Evolutionary conservation across 2,329 filamentous ascomycete genomes (phyloP), one percentile per base, ranked within the genome.

Genomic region (Stemphylium lycopersici): DNA sequence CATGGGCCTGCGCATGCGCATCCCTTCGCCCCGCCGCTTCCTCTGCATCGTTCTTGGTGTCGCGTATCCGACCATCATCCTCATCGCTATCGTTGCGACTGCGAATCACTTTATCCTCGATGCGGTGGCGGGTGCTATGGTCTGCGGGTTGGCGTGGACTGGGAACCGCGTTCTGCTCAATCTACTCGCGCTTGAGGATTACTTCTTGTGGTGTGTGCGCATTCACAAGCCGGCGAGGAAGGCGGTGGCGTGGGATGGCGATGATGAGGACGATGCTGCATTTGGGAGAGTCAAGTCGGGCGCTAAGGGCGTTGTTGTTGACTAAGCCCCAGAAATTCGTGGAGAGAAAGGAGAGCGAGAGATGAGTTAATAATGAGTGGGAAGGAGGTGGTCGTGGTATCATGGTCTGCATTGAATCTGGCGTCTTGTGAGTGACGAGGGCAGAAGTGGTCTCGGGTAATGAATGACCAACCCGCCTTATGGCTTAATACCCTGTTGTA

Each of bases 71-170:
- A 69, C 82, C 5, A 78, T 83, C 22, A 90, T 91, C 56, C 75
- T 90, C 4, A 79, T 84, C 7, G 87, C 87, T 22, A 90, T 90
- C 60, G 80, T 90, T 20, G 84, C 88, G 3, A 90, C 88, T 0
- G 88, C 88, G 40, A 90, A 90, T 70, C 88, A 90, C 72, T 85
- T 90, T 69, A 81, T 90, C 42, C 81, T 90, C 6, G 88, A 90
- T 68, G 88, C 88, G 0, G 82, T 90, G 1, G 88, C 87, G 0
- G 88, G 88, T 12, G 84, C 86, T 5, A 66, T 83, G 29, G 86
- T 90, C 3, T 90, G 87, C 63, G 78, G 77, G 3, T 59, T 89
- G 4, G 87, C 86, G 1, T 90, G 88, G 87, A 74, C 68, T 12
- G 78, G 77, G 4, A 84, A 85, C 56, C 55, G 67, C 0, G 66